A percentile compares a stretch with the other conserved stretches of the same genome.
These are phyloP conservation scores for Scutellaria galericulata DNA, from an alignment of 257 asterid genomes.

Conservation along the genomic window DNA sequence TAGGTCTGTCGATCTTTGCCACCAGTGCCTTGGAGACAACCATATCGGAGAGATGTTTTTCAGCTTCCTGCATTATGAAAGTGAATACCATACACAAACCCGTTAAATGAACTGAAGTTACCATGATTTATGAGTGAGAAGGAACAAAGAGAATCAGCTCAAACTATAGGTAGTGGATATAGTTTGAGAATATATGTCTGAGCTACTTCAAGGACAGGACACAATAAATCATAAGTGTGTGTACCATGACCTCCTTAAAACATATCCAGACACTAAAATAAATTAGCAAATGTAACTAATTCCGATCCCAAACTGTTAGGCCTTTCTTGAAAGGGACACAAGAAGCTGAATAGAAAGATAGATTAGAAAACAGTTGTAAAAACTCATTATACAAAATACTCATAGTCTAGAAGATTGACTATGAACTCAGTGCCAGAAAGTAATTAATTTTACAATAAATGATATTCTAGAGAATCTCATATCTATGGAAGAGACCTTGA, in stretches of 20 bases:
- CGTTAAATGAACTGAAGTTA: not conserved
- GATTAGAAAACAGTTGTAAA: too few species aligned
- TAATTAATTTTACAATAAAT: not conserved
- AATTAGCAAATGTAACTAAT: not conserved
- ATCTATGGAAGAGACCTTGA: not conserved
- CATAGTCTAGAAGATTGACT: not conserved
- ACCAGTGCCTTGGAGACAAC: constrained; percentile 87
- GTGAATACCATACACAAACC: not conserved
- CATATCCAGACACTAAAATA: not conserved
- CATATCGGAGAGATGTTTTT: constrained; percentile 94
- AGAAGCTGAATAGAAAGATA: too few species aligned
- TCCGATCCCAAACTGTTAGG: not conserved
- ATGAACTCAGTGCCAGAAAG: not conserved
- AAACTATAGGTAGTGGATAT: not conserved
- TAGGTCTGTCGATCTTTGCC: constrained; percentile 89
- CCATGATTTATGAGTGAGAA: not conserved
- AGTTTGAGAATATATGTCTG: too few species aligned
- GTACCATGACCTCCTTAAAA: not conserved
- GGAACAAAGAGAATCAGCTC: not conserved
- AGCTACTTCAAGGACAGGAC: not conserved
- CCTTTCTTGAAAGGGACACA: not conserved
- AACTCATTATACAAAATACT: constrained; percentile 4
- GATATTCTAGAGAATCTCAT: not conserved
- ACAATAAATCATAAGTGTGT: not conserved
- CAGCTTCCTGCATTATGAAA: constrained; percentile 65